phyloP scores from a whole-genome alignment of 2,329 filamentous ascomycete genomes.

The Fusarium avenaceum region DNA sequence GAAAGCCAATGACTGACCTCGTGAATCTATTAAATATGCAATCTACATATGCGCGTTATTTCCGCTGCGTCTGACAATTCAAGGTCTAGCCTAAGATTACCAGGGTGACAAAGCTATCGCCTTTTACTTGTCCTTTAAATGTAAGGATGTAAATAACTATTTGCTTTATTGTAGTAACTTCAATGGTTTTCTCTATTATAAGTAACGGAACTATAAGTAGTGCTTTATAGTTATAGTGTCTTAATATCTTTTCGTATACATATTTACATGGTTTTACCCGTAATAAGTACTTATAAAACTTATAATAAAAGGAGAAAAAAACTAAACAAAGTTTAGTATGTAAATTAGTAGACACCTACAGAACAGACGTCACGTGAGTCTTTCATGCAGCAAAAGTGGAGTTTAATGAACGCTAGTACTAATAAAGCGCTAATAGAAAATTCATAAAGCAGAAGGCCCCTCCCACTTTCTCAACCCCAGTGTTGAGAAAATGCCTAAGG shows the following conservation, averaged over 20 bases:
- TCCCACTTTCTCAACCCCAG: neutral
- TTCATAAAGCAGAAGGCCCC: slow-evolving; percentile 21
- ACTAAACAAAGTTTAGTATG: no score
- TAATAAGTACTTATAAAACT: no score
- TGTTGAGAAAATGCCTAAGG: no score
- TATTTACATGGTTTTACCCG: no score
- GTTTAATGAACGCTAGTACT: slow-evolving; percentile 7
- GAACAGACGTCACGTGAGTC: neutral
- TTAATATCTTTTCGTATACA: no score
- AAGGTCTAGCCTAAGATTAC: neutral
- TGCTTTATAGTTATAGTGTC: no score
- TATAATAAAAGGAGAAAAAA: no score
- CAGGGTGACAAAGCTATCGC: neutral
- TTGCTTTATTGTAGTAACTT: neutral
- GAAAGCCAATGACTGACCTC: neutral
- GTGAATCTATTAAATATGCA: neutral
- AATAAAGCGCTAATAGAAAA: slow-evolving; percentile 19
- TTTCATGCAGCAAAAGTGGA: neutral
- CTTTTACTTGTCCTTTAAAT: neutral
- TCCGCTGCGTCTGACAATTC: neutral
- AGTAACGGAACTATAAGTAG: no score
- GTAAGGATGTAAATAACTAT: no score
- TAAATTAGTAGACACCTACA: no score
- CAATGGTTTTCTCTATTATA: no score
- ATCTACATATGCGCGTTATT: neutral